phyloP scores from a whole-genome alignment of 2,329 filamentous ascomycete species.

The Lojkania enalia region DNA sequence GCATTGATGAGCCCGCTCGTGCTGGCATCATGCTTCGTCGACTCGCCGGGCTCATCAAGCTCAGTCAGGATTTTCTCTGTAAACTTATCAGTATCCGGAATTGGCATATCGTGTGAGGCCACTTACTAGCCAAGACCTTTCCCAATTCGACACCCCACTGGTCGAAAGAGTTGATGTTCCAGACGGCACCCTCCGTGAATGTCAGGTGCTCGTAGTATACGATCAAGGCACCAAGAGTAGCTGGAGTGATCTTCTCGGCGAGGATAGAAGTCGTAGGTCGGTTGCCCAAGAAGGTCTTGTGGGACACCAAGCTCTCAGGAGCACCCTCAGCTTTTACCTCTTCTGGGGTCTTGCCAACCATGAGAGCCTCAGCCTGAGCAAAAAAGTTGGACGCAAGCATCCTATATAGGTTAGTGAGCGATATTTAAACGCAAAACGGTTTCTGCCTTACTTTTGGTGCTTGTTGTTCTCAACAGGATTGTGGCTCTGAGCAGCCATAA shows the following conservation, averaged over 20 bases:
- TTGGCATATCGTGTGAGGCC: background rate
- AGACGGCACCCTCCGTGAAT: conserved; percentile 95
- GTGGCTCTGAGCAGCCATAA: conserved; percentile 93
- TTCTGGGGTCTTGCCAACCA: conserved; percentile 86
- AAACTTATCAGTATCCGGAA: conserved; percentile 5
- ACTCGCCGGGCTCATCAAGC: conserved; percentile 76
- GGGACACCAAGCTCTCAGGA: conserved; percentile 77
- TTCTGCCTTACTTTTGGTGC: conserved; percentile 72
- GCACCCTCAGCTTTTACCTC: conserved; percentile 77
- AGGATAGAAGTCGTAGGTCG: conserved; percentile 94
- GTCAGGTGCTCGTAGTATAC: conserved; percentile 99
- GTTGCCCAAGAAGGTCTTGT: conserved; percentile 99
- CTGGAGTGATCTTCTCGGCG: conserved; percentile 90
- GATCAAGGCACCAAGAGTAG: conserved; percentile 90
- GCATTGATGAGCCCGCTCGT: conserved; percentile 88
- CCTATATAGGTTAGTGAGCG: conserved; percentile 38
- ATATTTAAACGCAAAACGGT: background rate
- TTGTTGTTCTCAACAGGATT: conserved; percentile 91
- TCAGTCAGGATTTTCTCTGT: conserved; percentile 64
- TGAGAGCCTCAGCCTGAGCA: conserved; percentile 83
- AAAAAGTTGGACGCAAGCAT: conserved; percentile 94
- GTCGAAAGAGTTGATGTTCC: conserved; percentile 99
- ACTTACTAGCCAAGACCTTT: conserved; percentile 91
- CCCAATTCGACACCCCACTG: conserved; percentile 99
- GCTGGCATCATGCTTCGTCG: conserved; percentile 77